phyloP scores from a whole-genome alignment of 1,284 basidiomycete genomes.

The Irpex rosettiformis region DNA sequence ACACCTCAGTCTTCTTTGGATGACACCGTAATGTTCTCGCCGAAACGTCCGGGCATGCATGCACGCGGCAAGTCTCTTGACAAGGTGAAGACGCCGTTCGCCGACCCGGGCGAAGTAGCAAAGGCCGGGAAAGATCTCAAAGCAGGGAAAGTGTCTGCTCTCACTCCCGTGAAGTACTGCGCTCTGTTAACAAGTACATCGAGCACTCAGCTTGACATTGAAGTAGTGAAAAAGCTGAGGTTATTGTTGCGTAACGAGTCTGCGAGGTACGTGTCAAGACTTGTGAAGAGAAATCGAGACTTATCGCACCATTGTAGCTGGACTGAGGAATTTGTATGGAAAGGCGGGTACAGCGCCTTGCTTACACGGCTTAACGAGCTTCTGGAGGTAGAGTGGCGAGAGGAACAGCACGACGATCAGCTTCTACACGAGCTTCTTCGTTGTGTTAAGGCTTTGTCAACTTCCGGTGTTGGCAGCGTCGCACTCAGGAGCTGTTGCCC shows the following conservation, averaged over 20 bases:
- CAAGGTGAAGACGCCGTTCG: conserved; percentile 1
- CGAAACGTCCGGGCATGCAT: conserved; percentile 8
- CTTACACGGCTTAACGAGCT: conserved; percentile 89
- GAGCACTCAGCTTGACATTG: conserved; percentile 67
- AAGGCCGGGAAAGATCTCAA: conserved; percentile 43
- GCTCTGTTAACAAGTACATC: conserved; percentile 63
- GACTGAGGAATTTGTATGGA: conserved; percentile 86
- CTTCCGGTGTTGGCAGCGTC: conserved; percentile 80
- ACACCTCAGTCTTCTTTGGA: conserved; percentile 23
- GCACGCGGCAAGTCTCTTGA: conserved; percentile 26
- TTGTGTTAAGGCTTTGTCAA: conserved; percentile 91
- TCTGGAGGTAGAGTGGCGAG: conserved; percentile 94
- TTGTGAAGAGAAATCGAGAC: neutral
- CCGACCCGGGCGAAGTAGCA: conserved; percentile 12
- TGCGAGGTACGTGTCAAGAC: conserved; percentile 52
- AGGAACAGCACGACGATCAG: conserved; percentile 97
- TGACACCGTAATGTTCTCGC: conserved; percentile 24
- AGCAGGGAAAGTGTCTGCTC: conserved; percentile 19
- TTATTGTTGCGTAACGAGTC: conserved; percentile 83
- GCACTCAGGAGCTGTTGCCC: conserved; percentile 84
- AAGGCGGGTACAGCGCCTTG: conserved; percentile 84
- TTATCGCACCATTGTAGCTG: conserved; percentile 47
- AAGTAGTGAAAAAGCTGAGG: conserved; percentile 73
- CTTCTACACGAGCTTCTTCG: conserved; percentile 89
- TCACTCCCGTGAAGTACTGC: conserved; percentile 56